Evolutionary conservation across 2,329 filamentous ascomycete species (phyloP).

Genomic region (Clonostachys chloroleuca): DNA sequence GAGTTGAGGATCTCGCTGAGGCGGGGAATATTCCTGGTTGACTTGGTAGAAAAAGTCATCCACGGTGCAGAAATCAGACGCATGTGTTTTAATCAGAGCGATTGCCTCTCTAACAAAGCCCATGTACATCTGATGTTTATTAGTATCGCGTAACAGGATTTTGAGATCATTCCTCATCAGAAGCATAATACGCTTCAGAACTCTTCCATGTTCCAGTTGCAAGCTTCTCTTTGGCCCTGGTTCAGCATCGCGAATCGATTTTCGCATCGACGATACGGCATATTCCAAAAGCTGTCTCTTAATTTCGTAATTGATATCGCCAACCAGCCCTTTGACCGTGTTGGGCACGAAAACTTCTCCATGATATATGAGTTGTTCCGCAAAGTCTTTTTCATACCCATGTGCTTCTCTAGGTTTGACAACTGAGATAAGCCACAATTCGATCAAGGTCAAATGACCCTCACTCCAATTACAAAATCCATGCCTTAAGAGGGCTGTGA

Average conservation of each 20-base stretch:
- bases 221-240: conserved; percentile 25
- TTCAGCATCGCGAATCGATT: conserved; percentile 32
- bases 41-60: conserved; percentile 54
- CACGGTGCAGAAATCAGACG: conserved; percentile 45
- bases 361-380: conserved; percentile 34
- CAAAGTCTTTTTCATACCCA: conserved; percentile 44
- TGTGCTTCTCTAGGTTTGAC: conserved; percentile 42
- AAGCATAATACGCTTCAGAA: conserved; percentile 43
- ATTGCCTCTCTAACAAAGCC: conserved; percentile 47
- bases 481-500: conserved; percentile 42
- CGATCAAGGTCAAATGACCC: conserved; percentile 36
- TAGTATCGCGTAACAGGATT: conserved; percentile 24
- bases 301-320: conserved; percentile 39
- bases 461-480: conserved; percentile 34
- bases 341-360: conserved; percentile 37
- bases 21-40: conserved; percentile 50
- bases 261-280: conserved; percentile 45
- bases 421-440: conserved; percentile 49
- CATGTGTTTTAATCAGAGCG: conserved; percentile 48
- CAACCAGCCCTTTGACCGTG: conserved; percentile 25
- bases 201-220: conserved; percentile 32
- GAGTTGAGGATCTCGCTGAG: conserved; percentile 49
- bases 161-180: conserved; percentile 48
- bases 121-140: conserved; percentile 42
- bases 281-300: conserved; percentile 45